Base-by-base conservation (phyloP, 2,329 filamentous ascomycete species). In the Decorospora gaudefroyi region DNA sequence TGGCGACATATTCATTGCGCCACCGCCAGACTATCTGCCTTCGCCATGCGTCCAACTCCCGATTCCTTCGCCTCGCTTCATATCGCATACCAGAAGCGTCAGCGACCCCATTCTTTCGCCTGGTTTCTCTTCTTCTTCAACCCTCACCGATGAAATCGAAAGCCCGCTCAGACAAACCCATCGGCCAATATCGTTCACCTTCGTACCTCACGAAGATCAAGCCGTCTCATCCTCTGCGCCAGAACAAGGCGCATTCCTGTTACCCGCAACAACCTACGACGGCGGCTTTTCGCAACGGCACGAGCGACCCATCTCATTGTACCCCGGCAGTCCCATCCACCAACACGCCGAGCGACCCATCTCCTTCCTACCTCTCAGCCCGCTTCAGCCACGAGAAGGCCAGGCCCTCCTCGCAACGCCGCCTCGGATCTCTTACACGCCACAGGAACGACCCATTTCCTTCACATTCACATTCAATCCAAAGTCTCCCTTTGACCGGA, bases 1-100 rank as follows among this genome's bases (percentile, higher is more conserved):
- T 38, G 65, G 65, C 7, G 53, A 65, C 22, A 67, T 68, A 28
- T 62, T 64, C 39, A 68, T 69, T 33, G 62, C 62, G 10, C 67
- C 64, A n/a, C 65, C 65, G 6, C 67, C 67, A 23, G 67, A 64
- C 22, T 66, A 67, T 29, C 49, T 54, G 11, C 44, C 50, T 25
- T 32, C 38, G 6, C 37, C 33, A 7, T 32, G 22, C 15, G 42
- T 48, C 17, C 29, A 46, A 32, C 49, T 54, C 9, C 53, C 34
- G 36, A 33, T 34, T 22, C 45, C 49, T n/a, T 46, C 50, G 1
- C 43, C 50, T 30, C 46, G 48, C 13, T 54, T 50, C n/a, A 34
- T 39, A 5, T 32, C 50, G 12, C 59, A 59, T 10, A 21, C 42
- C n/a, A 42, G 59, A 26, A 61, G 55, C n/a, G 43, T 57, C 10